Conservation (phyloP, 2,329 filamentous ascomycete genomes). For the Talaromyces islandicus region DNA sequence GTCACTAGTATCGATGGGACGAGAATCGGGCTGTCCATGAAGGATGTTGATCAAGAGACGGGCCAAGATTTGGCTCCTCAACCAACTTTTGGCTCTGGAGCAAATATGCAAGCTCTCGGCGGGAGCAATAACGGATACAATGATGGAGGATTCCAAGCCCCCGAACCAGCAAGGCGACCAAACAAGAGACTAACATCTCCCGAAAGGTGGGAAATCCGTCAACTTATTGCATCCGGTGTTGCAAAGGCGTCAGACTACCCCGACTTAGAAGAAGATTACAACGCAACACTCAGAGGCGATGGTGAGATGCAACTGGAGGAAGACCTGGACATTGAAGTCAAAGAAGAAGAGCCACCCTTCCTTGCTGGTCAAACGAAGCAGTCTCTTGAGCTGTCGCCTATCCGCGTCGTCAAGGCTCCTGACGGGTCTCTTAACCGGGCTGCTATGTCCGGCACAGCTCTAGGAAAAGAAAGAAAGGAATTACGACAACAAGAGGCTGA, state of each 20-base stretch:
- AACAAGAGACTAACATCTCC: conserved; percentile 95
- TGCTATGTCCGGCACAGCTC: conserved; percentile 82
- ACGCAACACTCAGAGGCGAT: conserved; percentile 78
- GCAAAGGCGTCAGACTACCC: conserved; percentile 91
- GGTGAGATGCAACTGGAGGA: conserved; percentile 88
- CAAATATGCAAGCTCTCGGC: conserved; percentile 79
- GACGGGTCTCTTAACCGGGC: conserved; percentile 97
- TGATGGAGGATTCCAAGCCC: conserved; percentile 30
- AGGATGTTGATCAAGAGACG: conserved; percentile 87
- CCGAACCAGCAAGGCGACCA: conserved; percentile 49
- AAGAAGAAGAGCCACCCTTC: conserved; percentile 95
- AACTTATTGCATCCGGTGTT: conserved; percentile 91
- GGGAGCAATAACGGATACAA: not conserved
- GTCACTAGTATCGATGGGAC: conserved; percentile 78
- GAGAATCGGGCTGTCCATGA: conserved; percentile 88
- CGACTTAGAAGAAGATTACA: conserved; percentile 89
- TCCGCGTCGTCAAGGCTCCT: conserved; percentile 92
- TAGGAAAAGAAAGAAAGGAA: conserved; percentile 87
- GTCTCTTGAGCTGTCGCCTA: conserved; percentile 88
- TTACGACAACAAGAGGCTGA: conserved; percentile 83
- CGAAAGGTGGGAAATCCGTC: conserved; percentile 94
- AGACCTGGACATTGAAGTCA: conserved; percentile 94
- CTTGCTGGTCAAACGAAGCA: conserved; percentile 94
- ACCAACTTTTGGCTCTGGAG: conserved; percentile 74
- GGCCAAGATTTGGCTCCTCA: conserved; percentile 79